Conservation (phyloP, 2,329 filamentous ascomycete species). For the Fusarium virguliforme region DNA sequence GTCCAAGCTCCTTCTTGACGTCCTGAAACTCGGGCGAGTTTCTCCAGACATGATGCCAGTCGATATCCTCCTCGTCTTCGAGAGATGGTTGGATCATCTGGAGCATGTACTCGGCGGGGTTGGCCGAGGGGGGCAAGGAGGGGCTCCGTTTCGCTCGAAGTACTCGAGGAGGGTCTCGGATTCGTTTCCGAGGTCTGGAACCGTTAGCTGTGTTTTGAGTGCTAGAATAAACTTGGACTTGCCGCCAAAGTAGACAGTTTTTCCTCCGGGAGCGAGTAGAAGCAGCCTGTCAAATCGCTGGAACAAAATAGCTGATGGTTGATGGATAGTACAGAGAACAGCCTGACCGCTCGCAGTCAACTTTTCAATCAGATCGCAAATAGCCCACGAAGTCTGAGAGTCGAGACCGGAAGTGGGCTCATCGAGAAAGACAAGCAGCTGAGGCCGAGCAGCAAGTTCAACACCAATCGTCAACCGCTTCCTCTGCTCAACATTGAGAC, state of each 20-base stretch:
- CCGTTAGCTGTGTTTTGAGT: rapidly evolving
- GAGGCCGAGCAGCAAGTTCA: slow-evolving; percentile 81
- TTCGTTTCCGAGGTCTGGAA: slow-evolving; percentile 55
- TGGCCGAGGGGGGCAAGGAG: slow-evolving; percentile 69
- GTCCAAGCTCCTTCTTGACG: slow-evolving; percentile 48
- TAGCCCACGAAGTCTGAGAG: slow-evolving; percentile 82
- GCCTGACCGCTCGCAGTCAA: slow-evolving; percentile 65
- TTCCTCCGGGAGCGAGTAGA: slow-evolving; percentile 70
- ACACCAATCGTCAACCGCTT: slow-evolving; percentile 81
- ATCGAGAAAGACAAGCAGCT: slow-evolving; percentile 81
- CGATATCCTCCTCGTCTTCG: slow-evolving; percentile 60
- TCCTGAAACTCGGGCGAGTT: slow-evolving; percentile 59
- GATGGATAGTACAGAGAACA: slow-evolving; percentile 65
- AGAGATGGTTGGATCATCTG: slow-evolving; percentile 52
- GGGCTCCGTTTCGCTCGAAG: slow-evolving; percentile 75
- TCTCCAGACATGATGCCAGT: slow-evolving; percentile 61
- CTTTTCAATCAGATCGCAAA: slow-evolving; percentile 79
- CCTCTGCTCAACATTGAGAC: slow-evolving; percentile 61
- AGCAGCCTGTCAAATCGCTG: slow-evolving; percentile 69
- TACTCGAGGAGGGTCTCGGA: slow-evolving; percentile 68
- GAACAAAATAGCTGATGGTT: slow-evolving; percentile 63
- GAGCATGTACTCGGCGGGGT: slow-evolving; percentile 80
- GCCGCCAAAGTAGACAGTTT: slow-evolving; percentile 73
- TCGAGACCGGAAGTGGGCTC: slow-evolving; percentile 85
- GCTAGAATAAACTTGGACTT: slow-evolving; percentile 45